Evolutionary conservation across 176 grass and related monocot species (phyloP).

Genomic region (Oryza officinalis): DNA sequence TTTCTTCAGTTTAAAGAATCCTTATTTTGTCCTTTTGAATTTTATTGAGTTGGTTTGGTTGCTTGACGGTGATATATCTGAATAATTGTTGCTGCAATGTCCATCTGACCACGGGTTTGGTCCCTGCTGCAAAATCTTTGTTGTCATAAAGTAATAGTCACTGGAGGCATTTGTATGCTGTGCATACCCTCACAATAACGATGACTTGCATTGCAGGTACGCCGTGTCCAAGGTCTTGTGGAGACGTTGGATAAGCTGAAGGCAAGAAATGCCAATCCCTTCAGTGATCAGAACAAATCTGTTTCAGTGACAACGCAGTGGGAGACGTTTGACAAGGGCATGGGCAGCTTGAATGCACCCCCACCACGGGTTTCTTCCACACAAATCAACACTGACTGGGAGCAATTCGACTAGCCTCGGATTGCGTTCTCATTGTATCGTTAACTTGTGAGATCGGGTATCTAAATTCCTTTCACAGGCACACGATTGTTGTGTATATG

Average conservation of each 20-base stretch:
- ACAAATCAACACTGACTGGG: slow-evolving; percentile 53
- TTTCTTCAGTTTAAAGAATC: background rate
- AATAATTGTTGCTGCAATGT: background rate
- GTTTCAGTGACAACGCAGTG: slow-evolving; percentile 69
- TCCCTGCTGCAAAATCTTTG: background rate
- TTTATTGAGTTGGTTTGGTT: background rate
- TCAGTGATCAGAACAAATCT: slow-evolving; percentile 40
- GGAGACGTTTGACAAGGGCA: slow-evolving; percentile 64
- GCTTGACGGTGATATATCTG: background rate
- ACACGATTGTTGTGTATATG: slow-evolving; percentile 40
- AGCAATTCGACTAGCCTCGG: slow-evolving; percentile 60
- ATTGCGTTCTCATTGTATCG: slow-evolving; percentile 9
- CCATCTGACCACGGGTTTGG: background rate
- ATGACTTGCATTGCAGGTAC: slow-evolving; percentile 47
- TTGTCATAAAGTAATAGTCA: background rate
- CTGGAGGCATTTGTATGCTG: background rate
- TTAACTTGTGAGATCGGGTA: slow-evolving; percentile 25
- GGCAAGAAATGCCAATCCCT: slow-evolving; percentile 66
- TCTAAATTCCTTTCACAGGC: slow-evolving; percentile 11
- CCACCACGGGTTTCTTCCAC: slow-evolving; percentile 52
- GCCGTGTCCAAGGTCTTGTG: slow-evolving; percentile 57
- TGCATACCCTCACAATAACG: background rate
- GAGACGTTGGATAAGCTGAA: slow-evolving; percentile 69
- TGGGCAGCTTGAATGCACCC: slow-evolving; percentile 70
- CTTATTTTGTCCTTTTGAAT: background rate